Conservation (phyloP, 257 asterid genomes). For the Capsicum rhomboideum region DNA sequence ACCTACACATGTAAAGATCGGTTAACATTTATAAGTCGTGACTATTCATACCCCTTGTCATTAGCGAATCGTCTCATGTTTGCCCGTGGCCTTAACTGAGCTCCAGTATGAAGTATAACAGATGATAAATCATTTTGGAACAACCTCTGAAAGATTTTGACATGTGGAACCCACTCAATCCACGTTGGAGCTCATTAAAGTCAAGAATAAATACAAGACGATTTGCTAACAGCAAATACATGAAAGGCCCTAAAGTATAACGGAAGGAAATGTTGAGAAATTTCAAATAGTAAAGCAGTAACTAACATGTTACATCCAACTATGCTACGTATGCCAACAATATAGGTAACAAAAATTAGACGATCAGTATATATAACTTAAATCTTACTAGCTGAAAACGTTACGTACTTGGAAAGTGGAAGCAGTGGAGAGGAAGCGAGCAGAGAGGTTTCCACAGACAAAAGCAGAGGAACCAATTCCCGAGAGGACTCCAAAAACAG, state of each 20-base stretch:
- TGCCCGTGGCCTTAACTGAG: neutral
- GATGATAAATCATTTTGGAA: too few species aligned
- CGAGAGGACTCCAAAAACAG: slow-evolving; percentile 68
- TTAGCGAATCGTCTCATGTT: neutral
- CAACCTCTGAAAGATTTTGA: too few species aligned
- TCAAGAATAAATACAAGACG: too few species aligned
- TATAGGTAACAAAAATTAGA: neutral
- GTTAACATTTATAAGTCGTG: too few species aligned
- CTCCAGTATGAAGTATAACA: too few species aligned
- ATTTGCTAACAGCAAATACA: too few species aligned
- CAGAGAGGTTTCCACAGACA: slow-evolving; percentile 77
- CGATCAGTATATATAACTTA: neutral
- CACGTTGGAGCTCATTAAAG: too few species aligned
- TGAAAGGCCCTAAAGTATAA: neutral
- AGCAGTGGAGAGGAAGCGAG: slow-evolving; percentile 71
- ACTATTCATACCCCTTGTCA: neutral
- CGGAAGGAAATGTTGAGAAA: neutral
- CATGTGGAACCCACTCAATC: too few species aligned
- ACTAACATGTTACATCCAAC: neutral
- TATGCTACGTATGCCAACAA: neutral
- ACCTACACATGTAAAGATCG: slow-evolving; percentile 26
- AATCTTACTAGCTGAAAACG: neutral
- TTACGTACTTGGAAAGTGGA: slow-evolving; percentile 60
- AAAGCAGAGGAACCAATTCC: slow-evolving; percentile 75
- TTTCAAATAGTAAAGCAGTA: too few species aligned